Evolutionary conservation across 257 asterid genomes (phyloP).

Genomic region (Solanum arcanum): DNA sequence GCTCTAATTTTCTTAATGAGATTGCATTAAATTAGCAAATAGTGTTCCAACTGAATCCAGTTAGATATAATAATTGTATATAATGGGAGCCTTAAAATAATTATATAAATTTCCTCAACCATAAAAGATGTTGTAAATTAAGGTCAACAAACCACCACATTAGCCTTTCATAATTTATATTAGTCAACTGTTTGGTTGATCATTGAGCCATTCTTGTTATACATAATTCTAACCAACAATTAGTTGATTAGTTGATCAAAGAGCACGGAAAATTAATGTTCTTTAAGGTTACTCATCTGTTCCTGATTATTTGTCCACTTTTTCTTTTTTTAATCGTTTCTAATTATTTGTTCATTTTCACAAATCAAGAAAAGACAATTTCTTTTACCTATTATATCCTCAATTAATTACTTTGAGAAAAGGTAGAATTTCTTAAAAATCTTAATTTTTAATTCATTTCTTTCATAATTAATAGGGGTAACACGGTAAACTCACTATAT

Average conservation of each 20-base stretch:
- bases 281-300: too few relatives aligned
- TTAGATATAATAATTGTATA: not conserved
- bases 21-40: not conserved
- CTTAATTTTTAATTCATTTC: too few relatives aligned
- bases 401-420: too few relatives aligned
- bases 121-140: not conserved
- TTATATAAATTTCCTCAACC: not conserved
- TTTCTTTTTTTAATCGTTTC: too few relatives aligned
- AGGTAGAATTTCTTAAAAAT: too few relatives aligned
- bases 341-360: too few relatives aligned
- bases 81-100: not conserved
- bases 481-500: too few relatives aligned
- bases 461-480: too few relatives aligned
- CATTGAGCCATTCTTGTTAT: not conserved
- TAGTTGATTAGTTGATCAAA: not conserved
- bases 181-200: not conserved
- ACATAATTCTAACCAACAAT: not conserved
- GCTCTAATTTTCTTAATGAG: not conserved
- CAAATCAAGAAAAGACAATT: too few relatives aligned
- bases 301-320: too few relatives aligned
- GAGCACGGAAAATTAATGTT: too few relatives aligned
- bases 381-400: too few relatives aligned
- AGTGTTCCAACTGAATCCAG: not conserved
- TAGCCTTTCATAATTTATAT: not conserved
- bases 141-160: not conserved